Percentiles rank a stretch among this genome's conserved stretches.
These are phyloP conservation scores for Parascedosporium putredinis DNA, from an alignment of 2,329 filamentous ascomycete species.

Conservation along the genomic window DNA sequence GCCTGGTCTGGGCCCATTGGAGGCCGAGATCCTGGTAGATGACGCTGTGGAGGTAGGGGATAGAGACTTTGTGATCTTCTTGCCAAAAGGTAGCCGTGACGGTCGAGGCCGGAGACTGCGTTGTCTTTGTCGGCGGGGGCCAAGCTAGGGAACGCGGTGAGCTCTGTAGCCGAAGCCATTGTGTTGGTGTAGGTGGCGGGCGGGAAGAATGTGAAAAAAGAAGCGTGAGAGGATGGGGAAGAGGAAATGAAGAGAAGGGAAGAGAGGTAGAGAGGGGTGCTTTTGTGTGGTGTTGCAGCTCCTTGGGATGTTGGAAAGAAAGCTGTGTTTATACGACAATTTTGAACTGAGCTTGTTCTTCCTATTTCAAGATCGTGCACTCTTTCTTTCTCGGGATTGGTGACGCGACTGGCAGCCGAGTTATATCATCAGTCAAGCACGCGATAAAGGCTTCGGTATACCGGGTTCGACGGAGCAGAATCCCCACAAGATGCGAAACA, in stretches of 20 bases:
- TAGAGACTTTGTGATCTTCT: slow-evolving; percentile 43
- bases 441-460: too few relatives aligned
- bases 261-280: too few relatives aligned
- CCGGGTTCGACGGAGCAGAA: too few relatives aligned
- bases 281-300: too few relatives aligned
- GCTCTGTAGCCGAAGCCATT: neutral
- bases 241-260: neutral
- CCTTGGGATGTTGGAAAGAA: too few relatives aligned
- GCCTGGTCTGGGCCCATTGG: slow-evolving; percentile 39
- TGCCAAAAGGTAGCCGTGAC: slow-evolving; percentile 45
- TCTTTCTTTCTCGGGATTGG: too few relatives aligned
- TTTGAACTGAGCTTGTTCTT: too few relatives aligned
- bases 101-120: slow-evolving; percentile 21
- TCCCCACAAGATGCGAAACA: too few relatives aligned
- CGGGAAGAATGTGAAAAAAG: neutral
- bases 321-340: too few relatives aligned
- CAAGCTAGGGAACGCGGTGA: neutral
- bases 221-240: neutral
- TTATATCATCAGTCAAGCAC: too few relatives aligned
- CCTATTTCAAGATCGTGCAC: too few relatives aligned
- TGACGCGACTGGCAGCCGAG: too few relatives aligned
- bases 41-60: slow-evolving; percentile 44
- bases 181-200: neutral
- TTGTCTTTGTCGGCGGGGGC: slow-evolving; percentile 8
- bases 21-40: slow-evolving; percentile 41